phyloP scores from a whole-genome alignment of 2,329 filamentous ascomycete genomes.

The Diaporthe velutina region DNA sequence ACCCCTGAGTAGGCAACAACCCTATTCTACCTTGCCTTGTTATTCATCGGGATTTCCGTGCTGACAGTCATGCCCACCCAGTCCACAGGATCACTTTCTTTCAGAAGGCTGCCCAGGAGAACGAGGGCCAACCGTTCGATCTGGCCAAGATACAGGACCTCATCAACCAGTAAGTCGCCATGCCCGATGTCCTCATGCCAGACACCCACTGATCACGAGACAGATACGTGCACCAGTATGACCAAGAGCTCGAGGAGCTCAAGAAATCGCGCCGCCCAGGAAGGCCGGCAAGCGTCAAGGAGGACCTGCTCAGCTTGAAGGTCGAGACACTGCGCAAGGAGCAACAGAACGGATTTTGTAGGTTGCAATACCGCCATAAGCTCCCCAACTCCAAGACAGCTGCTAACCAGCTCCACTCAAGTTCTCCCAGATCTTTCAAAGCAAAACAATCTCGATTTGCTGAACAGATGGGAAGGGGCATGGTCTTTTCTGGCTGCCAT shows the following conservation, averaged over 20 bases:
- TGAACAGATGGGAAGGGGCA: slow-evolving; percentile 83
- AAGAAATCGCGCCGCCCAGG: slow-evolving; percentile 82
- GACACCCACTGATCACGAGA: neutral
- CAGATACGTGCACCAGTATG: slow-evolving; percentile 76
- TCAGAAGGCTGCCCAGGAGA: slow-evolving; percentile 72
- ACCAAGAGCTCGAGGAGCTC: slow-evolving; percentile 76
- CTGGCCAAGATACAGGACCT: slow-evolving; percentile 70
- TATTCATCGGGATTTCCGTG: slow-evolving; percentile 15
- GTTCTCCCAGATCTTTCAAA: slow-evolving; percentile 82
- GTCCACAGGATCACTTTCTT: slow-evolving; percentile 80
- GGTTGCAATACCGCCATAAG: slow-evolving; percentile 46
- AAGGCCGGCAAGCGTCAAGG: slow-evolving; percentile 80
- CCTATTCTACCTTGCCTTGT: neutral
- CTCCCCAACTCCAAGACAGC: neutral
- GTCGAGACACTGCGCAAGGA: slow-evolving; percentile 81
- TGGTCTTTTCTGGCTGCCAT: slow-evolving; percentile 85
- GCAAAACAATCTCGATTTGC: slow-evolving; percentile 71
- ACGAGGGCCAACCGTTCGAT: slow-evolving; percentile 63
- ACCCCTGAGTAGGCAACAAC: slow-evolving; percentile 70
- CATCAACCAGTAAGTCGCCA: slow-evolving; percentile 67
- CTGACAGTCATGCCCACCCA: slow-evolving; percentile 49
- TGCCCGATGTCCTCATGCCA: slow-evolving; percentile 20
- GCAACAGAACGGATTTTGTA: slow-evolving; percentile 85
- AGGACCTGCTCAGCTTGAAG: slow-evolving; percentile 81
- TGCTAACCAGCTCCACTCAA: slow-evolving; percentile 49